Evolutionary conservation across 768 basidiomycete species (phyloP), one percentile per base, ranked within the genome.

Genomic region (Amanita thiersii): DNA sequence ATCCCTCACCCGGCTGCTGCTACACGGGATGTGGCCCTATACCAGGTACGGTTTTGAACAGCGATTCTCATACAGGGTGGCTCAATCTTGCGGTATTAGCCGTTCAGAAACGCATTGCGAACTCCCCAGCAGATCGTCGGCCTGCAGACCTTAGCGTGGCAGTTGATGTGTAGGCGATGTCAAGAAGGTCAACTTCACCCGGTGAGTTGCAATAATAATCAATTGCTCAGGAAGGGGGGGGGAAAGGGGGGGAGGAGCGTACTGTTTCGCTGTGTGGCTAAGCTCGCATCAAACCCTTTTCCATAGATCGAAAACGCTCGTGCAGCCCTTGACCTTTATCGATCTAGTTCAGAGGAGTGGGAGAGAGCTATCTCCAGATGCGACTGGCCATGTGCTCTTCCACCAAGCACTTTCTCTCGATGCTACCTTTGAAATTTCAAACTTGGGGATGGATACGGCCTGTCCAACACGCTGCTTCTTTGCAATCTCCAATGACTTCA

Each of bases 21-120:
- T 37, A 89, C 87, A 9, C 75, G 87, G 38, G 87, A 90, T 54
- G 84, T 87, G 40, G 86, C 79, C 3, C 61, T 90, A 23, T 90
- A 86, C 59, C 73, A 67, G 59, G 73, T 72, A 45, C 28, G 54
- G 21, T 33, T 15, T 28, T 44, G 40, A 29, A 25, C 30, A 17
- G 25, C 25, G 17, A 24, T 12, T 37, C 12, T 15, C 15, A 15
- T 12, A 6, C 33, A 28, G n/a, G 20, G 23, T 12, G 11, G 25
- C 34, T 28, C 19, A 34, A 17, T 17, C 33, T 21, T 26, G 15
- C 18, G 18, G 32, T 31, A 36, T 31, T 36, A 84, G 65, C 86
- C 86, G 0, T 89, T 88, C 54, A 73, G 83, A 52, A 81, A 77
- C 43, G 74, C 82, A 1, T 61, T 89, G 39, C 73, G 75, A 18